Evolutionary conservation across 2,329 filamentous ascomycete species (phyloP), one percentile per base, ranked within the genome.

Genomic region (Diaporthe capsici): DNA sequence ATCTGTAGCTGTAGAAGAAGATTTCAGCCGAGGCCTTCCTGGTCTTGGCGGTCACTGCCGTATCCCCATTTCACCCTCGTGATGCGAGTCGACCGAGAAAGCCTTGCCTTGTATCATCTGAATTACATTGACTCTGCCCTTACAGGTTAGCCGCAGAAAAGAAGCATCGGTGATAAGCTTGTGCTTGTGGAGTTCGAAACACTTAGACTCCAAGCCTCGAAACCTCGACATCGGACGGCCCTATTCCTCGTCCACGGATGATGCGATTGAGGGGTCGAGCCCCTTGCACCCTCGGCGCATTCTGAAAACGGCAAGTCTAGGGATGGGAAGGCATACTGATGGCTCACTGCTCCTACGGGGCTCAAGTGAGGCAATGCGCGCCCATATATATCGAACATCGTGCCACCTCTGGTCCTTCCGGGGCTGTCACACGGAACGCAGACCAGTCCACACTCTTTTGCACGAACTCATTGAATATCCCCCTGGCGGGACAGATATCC

Each of bases 181-280:
- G 20, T 22, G 49, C 49, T 28, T 42, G 65, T 53, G 65, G n/a
- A 3, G 49, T 55, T 25, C 65, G 65, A 70, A 70, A 70, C 65
- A 70, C 65, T 25, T 70, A 55, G n/a, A 42, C 65, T 28, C 34
- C 4, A 53, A 28, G 49, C 49, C 31, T 53, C 49, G 49, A 70
- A 28, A 70, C 65, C 49, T 70, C 65, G 31, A 70, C 65, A 70
- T 70, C 65, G 65, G 65, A 70, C 49, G 34, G n/a, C 47, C 8
- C 34, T 25, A 12, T 39, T 28, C 15, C 31, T 55, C 65, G 34
- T 53, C 34, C 47, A 55, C 65, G n/a, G 34, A 22, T 42, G 49
- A 28, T 70, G 49, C 65, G 49, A 55, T 53, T 28, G 65, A 70
- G 49, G 47, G 65, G 34, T 22, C 49, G 22, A 70, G 49, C 65